Percentiles rank a stretch among this genome's conserved stretches.
These are phyloP conservation scores for Candida boleticola DNA, from an alignment of 805 yeast species.

Conservation along the genomic window DNA sequence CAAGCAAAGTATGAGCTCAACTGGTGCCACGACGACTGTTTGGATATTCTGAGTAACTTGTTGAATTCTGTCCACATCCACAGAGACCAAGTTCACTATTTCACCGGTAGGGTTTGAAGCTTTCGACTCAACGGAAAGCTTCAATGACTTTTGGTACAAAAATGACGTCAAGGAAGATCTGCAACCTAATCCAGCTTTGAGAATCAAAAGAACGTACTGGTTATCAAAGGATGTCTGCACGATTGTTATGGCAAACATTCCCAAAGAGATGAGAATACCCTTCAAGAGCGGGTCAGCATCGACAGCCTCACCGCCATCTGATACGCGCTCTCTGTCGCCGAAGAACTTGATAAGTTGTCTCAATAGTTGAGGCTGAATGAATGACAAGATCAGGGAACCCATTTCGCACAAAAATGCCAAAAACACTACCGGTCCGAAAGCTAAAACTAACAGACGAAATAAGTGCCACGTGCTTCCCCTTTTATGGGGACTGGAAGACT, in stretches of 20 bases:
- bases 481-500: constrained; percentile 1
- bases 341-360: constrained; percentile 62
- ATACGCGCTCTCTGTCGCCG: constrained; percentile 16
- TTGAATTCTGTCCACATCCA: constrained; percentile 68
- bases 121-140: constrained; percentile 64
- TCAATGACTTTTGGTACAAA: constrained; percentile 68
- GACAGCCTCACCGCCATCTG: constrained; percentile 38
- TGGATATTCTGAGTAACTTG: constrained; percentile 55
- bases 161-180: constrained; percentile 66
- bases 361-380: constrained; percentile 83
- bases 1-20: constrained; percentile 52
- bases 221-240: constrained; percentile 62
- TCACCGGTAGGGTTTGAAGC: constrained; percentile 68
- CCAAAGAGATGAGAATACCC: constrained; percentile 62
- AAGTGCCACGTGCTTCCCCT: constrained; percentile 8
- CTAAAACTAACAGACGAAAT: constrained; percentile 16
- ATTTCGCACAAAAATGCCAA: constrained; percentile 24
- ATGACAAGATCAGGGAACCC: constrained; percentile 28
- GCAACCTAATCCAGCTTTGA: constrained; percentile 61
- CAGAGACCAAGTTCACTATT: constrained; percentile 73
- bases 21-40: constrained; percentile 57
- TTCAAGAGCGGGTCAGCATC: constrained; percentile 46
- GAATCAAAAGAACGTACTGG: constrained; percentile 60
- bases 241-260: constrained; percentile 62
- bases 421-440: constrained; percentile 25